phyloP scores from a whole-genome alignment of 2,329 filamentous ascomycete genomes.

The Aspergillus sp. region DNA sequence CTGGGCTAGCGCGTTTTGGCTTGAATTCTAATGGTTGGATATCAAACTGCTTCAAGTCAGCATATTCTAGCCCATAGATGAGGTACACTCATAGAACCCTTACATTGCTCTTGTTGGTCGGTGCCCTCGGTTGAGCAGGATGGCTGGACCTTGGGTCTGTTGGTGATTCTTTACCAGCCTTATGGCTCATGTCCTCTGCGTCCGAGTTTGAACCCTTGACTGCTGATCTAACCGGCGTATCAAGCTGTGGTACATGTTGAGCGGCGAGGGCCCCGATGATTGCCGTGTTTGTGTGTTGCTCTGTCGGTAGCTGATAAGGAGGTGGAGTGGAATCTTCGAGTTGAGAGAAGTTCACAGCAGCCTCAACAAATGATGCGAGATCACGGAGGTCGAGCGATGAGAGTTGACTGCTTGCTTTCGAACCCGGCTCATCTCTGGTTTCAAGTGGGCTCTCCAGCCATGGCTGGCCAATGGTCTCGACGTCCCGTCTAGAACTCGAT shows the following conservation, averaged over 20 bases:
- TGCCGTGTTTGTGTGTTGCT: background rate
- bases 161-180: background rate
- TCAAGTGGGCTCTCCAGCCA: conserved; percentile 34
- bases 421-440: conserved; percentile 13
- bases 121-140: background rate
- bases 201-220: background rate
- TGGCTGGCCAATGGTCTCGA: conserved; percentile 39
- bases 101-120: conserved; percentile 7
- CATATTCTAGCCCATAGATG: background rate
- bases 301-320: conserved; percentile 15
- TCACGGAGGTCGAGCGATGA: conserved; percentile 33
- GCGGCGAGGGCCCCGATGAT: background rate
- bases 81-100: background rate
- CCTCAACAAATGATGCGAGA: conserved; percentile 34
- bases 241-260: background rate
- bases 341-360: conserved; percentile 28
- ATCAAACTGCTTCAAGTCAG: conserved; percentile 10
- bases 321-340: conserved; percentile 24
- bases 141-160: background rate
- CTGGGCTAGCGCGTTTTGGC: background rate
- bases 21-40: background rate
- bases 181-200: background rate
- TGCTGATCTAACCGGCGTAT: background rate
- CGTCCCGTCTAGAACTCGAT: conserved; percentile 32
- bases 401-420: conserved; percentile 20